Base-by-base conservation (phyloP, 2,329 filamentous ascomycete genomes). In the Beauveria varroae region DNA sequence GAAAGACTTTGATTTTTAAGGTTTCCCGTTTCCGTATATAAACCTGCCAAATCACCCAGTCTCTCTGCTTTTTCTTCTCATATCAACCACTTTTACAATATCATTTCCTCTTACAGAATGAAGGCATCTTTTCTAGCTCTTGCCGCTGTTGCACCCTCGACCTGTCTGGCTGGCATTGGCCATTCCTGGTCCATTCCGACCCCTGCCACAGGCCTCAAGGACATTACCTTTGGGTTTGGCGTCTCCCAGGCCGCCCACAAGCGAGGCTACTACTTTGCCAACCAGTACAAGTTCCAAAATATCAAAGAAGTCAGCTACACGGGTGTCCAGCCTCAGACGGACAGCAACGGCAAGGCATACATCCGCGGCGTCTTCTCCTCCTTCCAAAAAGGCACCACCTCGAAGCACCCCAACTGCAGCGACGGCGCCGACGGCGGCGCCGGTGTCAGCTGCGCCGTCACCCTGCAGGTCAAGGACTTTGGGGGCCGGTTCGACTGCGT, bases 381-480 rank as follows among this genome's bases (percentile, higher is more conserved):
- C 3, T 69, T 68, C 53, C 54, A 63, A 16, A 24, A 5, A 0
- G 65, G 65, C 24, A 63, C 67, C 5, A 68, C 57, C 0, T 63
- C 64, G 1, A 22, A 10, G 7, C 57, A 68, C 30, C 16, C 59
- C 0, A 66, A 67, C 40, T 69, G 70, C 66, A 2, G 66, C 50
- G 1, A 65, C 54, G 60, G 69, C 34, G 65, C 71, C 62, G 65
- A 73, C 57, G 61, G 67, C 61, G 52, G 68, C 49, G 65, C 69
- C 57, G 60, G 66, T 10, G 62, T 68, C n/a, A 66, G 68, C 58
- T 67, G 67, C 57, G 41, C 64, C 16, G 20, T 68, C 6, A 61
- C 62, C 0, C 52, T 68, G 6, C 26, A 46, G 3, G 37, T 34
- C 0, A 62, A 60, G 3, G 57, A 64, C 34, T 70, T 69, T 52